Evolutionary conservation across 352 stramenopile genomes (phyloP), one percentile per base, ranked within the genome.

Genomic region (Globisporangium yorkense): DNA sequence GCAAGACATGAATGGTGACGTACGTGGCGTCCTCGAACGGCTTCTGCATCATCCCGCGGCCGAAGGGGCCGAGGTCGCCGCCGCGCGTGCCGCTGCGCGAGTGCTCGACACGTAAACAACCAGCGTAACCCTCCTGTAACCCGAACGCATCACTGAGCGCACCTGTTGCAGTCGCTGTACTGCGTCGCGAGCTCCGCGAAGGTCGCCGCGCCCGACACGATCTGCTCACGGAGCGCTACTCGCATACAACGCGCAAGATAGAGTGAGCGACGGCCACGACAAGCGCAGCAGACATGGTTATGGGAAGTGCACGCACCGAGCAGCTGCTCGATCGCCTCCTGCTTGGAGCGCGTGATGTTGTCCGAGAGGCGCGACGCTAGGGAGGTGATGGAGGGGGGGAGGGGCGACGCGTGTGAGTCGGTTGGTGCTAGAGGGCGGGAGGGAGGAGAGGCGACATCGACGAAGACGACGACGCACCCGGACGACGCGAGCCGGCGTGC

Each of bases 31-130:
- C 87, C 59, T 97, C 87, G 55, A 97, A 97, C 7, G 87, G 85
- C 65, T 96, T 96, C 72, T 97, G 88, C 91, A 97, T 96, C 82
- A 90, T 87, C 61, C 88, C 89, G 39, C 77, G 74, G 7, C 75
- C 77, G 60, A 97, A 97, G 43, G 75, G 77, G 54, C 95, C 92
- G 24, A 98, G 72, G 65, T 98, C 95, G 1, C 95, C 93, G 50
- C 88, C 89, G 40, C 83, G 83, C 18, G 73, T 84, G 45, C 80
- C 83, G 57, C 83, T 91, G 49, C 43, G 1, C 13, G 1, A 54
- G 33, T 49, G 13, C 48, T 20, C 24, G 16, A 35, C 21, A 18
- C 33, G 35, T 40, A 5, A 13, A 40, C 12, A 7, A 40, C 35
- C 35, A 47, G 41, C 41, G 41, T 15, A 47, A 20, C 6, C n/a